Evolutionary conservation across 371 early-diverging fungal species (phyloP), one percentile per base, ranked within the genome.

Genomic region (Rhizomucor pusillus): DNA sequence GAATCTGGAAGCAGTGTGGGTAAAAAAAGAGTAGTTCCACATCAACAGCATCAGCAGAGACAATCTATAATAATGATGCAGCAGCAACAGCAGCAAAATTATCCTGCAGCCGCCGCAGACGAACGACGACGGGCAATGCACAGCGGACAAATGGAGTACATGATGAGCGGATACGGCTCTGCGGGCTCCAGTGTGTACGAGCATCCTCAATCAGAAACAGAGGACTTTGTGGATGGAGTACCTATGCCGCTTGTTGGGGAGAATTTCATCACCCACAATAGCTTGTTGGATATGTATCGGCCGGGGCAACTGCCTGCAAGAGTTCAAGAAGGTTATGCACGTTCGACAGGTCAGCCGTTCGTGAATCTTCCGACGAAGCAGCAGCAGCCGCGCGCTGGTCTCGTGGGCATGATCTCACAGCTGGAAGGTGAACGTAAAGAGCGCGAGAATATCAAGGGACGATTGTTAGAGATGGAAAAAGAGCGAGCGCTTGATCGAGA

Each of bases 321-420:
- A 37, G 64, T 71, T 9, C 75, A 75, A 57, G 66, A 69, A 49
- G 75, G 65, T 9, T 68, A 68, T 50, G 79, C 79, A 1, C 52
- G 65, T 39, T 48, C 59, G 2, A 59, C 73, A 2, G 78, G 78
- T 3, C 78, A 77, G 18, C 74, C 78, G 5, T 46, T 77, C 6
- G 67, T 77, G 9, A 65, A 70, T 36, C 50, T 74, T 1, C 69
- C 70, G 2, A 62, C 61, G 41, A 77, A 73, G 45, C 69, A 65
- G 1, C 56, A 64, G 16, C 66, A 67, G 49, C 75, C 74, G 23
- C 68, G 68, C 19, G 57, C 73, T 33, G 78, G 78, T 37, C 43
- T 77, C 9, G 65, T 77, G 51, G 76, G 76, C 24, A 65, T 73
- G 67, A 77, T 77, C 22, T 70, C 77, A 5, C 77, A 73, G 46